Evolutionary conservation across 805 yeast species (phyloP).

Genomic region (Candida lessepsii): DNA sequence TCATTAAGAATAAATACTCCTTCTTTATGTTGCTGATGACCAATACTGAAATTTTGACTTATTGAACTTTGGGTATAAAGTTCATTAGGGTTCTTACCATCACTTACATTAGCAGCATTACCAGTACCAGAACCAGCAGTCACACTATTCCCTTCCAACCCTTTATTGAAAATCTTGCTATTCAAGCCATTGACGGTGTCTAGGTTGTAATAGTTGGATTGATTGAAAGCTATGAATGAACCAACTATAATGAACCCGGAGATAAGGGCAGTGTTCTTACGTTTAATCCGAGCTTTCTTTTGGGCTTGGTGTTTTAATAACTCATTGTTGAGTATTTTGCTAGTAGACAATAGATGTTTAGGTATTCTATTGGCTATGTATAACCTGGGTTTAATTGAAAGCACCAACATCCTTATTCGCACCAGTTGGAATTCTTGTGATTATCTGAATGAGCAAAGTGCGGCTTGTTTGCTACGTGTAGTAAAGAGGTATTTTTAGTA

Average conservation of each 20-base stretch:
- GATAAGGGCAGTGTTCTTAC: slow-evolving; percentile 30
- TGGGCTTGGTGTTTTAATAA: background rate
- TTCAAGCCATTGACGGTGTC: slow-evolving; percentile 24
- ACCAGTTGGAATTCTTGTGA: too few species aligned
- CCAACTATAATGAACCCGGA: slow-evolving; percentile 45
- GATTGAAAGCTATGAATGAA: slow-evolving; percentile 39
- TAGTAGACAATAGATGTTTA: slow-evolving; percentile 5
- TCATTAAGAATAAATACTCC: slow-evolving; percentile 59
- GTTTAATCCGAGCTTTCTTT: slow-evolving; percentile 3
- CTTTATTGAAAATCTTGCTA: slow-evolving; percentile 5
- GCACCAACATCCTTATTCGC: slow-evolving; percentile 21
- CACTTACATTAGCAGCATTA: background rate
- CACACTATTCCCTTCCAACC: slow-evolving; percentile 6
- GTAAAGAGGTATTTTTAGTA: too few species aligned
- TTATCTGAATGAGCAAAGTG: background rate
- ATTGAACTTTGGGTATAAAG: slow-evolving; percentile 45
- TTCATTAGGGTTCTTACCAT: slow-evolving; percentile 11
- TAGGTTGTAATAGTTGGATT: slow-evolving; percentile 40
- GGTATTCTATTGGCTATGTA: slow-evolving; percentile 18
- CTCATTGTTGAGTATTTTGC: slow-evolving; percentile 1
- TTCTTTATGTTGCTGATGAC: slow-evolving; percentile 49
- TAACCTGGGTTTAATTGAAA: slow-evolving; percentile 21
- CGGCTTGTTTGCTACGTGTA: too few species aligned
- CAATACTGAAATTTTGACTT: slow-evolving; percentile 38
- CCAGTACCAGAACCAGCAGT: slow-evolving; percentile 3